phyloP scores from a whole-genome alignment of 2,329 filamentous ascomycete genomes.

The Karstenula rhodostoma region DNA sequence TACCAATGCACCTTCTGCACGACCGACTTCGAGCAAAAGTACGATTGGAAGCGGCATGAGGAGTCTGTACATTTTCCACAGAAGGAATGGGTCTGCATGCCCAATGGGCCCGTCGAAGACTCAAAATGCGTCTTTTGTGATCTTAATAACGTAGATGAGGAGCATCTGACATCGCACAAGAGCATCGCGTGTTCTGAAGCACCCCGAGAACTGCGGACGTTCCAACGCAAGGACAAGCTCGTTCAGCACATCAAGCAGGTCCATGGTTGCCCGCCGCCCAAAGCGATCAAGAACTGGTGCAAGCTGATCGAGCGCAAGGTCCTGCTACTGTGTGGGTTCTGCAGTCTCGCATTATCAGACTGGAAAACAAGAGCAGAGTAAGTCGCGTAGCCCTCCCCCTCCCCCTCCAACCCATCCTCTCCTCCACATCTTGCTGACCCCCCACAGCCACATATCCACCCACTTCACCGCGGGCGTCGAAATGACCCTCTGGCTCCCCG shows the following conservation, averaged over 20 bases:
- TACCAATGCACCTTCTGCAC: constrained; percentile 63
- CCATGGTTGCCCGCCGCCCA: constrained; percentile 54
- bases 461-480: constrained; percentile 24
- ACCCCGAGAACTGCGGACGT: constrained; percentile 59
- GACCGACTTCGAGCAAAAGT: constrained; percentile 60
- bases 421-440: background rate
- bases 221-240: constrained; percentile 60
- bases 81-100: constrained; percentile 67
- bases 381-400: constrained; percentile 4
- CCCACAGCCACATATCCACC: constrained; percentile 20
- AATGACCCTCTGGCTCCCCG: constrained; percentile 29
- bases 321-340: constrained; percentile 29
- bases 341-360: constrained; percentile 20
- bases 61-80: constrained; percentile 68
- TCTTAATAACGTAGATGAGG: constrained; percentile 50
- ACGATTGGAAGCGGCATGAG: constrained; percentile 69
- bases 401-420: background rate
- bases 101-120: constrained; percentile 57
- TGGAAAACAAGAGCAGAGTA: constrained; percentile 27
- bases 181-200: constrained; percentile 65
- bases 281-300: constrained; percentile 43
- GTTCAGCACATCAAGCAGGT: constrained; percentile 59
- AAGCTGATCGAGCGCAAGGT: constrained; percentile 26
- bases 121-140: constrained; percentile 60
- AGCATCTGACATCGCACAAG: constrained; percentile 60